Conservation (phyloP, 2,329 filamentous ascomycete species). For the Cercospora berteroae region DNA sequence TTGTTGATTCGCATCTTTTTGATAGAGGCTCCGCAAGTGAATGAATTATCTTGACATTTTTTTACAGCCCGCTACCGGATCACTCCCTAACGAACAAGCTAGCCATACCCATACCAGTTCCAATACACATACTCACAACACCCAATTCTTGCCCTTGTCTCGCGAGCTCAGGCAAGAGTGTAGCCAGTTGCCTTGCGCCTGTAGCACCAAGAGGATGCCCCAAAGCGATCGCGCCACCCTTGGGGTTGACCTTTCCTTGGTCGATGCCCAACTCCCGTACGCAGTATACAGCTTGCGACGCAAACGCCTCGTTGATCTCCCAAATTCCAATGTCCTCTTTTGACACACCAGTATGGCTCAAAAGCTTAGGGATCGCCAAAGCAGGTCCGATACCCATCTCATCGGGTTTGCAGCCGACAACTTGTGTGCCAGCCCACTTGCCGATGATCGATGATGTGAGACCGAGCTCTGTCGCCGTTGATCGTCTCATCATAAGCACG, state of each 20-base stretch:
- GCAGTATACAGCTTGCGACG: conserved; percentile 66
- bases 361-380: conserved; percentile 76
- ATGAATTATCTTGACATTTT: not conserved
- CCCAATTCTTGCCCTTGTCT: conserved; percentile 70
- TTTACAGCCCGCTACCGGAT: not conserved
- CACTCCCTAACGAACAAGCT: conserved; percentile 52
- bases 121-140: conserved; percentile 82
- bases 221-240: conserved; percentile 90
- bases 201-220: conserved; percentile 90
- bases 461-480: conserved; percentile 71
- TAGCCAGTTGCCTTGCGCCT: conserved; percentile 75
- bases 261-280: conserved; percentile 68
- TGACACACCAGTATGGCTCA: conserved; percentile 65
- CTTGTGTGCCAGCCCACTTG: conserved; percentile 74
- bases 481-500: conserved; percentile 78
- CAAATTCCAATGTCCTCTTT: conserved; percentile 74
- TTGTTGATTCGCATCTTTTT: no score
- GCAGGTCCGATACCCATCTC: conserved; percentile 94
- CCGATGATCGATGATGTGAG: conserved; percentile 69
- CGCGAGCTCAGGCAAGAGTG: conserved; percentile 67
- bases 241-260: conserved; percentile 75
- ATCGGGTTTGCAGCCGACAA: conserved; percentile 77
- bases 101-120: conserved; percentile 54
- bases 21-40: no score
- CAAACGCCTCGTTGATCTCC: conserved; percentile 89